A percentile compares a stretch with the other conserved stretches of the same genome.
These are phyloP conservation scores for Verruconis gallopava DNA, from an alignment of 2,329 filamentous ascomycete genomes.

Conservation along the genomic window DNA sequence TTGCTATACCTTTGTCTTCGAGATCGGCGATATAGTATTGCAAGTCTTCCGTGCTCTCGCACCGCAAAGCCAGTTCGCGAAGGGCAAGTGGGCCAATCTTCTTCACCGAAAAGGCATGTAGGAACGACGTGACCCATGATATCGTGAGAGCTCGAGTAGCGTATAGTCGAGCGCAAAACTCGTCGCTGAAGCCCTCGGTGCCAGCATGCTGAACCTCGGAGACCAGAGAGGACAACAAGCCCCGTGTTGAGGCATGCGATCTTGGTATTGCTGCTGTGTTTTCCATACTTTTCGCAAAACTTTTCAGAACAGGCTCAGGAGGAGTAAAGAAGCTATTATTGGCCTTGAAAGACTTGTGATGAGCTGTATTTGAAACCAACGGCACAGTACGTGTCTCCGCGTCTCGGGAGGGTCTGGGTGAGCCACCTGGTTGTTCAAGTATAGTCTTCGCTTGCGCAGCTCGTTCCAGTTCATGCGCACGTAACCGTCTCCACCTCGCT, in stretches of 20 bases:
- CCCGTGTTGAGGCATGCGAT: slow-evolving; percentile 8
- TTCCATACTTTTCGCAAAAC: too few species aligned
- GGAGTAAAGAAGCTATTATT: too few species aligned
- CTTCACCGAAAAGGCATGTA: slow-evolving; percentile 57
- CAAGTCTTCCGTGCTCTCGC: slow-evolving; percentile 44
- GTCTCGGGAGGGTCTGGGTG: too few species aligned
- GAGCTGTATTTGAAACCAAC: too few species aligned
- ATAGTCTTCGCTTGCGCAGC: too few species aligned
- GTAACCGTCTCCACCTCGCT: background rate
- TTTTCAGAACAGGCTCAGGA: too few species aligned
- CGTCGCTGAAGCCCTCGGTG: slow-evolving; percentile 45
- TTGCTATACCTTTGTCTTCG: slow-evolving; percentile 46
- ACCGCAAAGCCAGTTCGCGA: slow-evolving; percentile 61
- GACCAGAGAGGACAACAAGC: slow-evolving; percentile 21
- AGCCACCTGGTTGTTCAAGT: too few species aligned
- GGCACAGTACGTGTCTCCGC: too few species aligned
- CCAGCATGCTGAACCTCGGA: slow-evolving; percentile 30
- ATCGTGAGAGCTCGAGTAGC: slow-evolving; percentile 62
- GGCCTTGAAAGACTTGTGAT: too few species aligned
- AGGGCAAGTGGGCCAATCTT: slow-evolving; percentile 63
- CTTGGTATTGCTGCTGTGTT: too few species aligned
- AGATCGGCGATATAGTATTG: slow-evolving; percentile 47
- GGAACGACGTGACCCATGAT: slow-evolving; percentile 56
- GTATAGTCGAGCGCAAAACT: slow-evolving; percentile 67
- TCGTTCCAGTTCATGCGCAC: background rate